Evolutionary conservation across 352 stramenopile species (phyloP).

Genomic region (Phytophthora fragariaefolia): DNA sequence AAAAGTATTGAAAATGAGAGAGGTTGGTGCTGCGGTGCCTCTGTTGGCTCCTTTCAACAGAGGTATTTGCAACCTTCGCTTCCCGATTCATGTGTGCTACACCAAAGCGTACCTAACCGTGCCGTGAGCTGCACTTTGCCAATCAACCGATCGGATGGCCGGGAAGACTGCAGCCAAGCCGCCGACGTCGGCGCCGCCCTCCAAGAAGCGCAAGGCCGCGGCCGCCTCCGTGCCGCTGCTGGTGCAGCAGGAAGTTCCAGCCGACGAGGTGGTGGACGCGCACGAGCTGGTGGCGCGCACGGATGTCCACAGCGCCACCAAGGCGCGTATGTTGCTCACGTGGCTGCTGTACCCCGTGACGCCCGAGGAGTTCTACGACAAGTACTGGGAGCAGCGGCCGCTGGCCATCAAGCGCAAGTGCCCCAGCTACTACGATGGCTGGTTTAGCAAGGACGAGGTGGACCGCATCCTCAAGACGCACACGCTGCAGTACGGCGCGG

Average conservation of each 20-base stretch:
- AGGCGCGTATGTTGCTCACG: conserved; percentile 78
- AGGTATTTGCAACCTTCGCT: too few relatives aligned
- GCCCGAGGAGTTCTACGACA: conserved; percentile 90
- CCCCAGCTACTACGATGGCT: conserved; percentile 78
- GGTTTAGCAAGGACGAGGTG: conserved; percentile 78
- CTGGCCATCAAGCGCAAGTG: conserved; percentile 84
- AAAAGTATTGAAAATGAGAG: too few relatives aligned
- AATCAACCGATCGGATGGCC: conserved; percentile 43
- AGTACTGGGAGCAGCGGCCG: conserved; percentile 94
- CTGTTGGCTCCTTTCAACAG: too few relatives aligned
- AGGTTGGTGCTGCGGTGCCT: too few relatives aligned
- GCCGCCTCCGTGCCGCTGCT: conserved; percentile 45
- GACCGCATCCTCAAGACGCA: conserved; percentile 79
- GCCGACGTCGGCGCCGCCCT: conserved; percentile 19
- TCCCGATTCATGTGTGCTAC: too few relatives aligned
- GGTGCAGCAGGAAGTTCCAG: conserved; percentile 42
- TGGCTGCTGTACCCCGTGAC: conserved; percentile 89
- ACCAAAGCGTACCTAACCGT: too few relatives aligned
- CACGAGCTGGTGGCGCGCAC: conserved; percentile 63
- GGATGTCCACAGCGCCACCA: conserved; percentile 72
- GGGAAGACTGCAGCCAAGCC: conserved; percentile 40
- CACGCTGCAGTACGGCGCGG: conserved; percentile 77
- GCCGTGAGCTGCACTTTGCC: too few relatives aligned
- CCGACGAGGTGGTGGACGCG: conserved; percentile 63
- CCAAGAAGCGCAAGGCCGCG: conserved; percentile 67